Evolutionary conservation across 2,329 filamentous ascomycete species (phyloP).

Genomic region (Bipolaris oryzae): DNA sequence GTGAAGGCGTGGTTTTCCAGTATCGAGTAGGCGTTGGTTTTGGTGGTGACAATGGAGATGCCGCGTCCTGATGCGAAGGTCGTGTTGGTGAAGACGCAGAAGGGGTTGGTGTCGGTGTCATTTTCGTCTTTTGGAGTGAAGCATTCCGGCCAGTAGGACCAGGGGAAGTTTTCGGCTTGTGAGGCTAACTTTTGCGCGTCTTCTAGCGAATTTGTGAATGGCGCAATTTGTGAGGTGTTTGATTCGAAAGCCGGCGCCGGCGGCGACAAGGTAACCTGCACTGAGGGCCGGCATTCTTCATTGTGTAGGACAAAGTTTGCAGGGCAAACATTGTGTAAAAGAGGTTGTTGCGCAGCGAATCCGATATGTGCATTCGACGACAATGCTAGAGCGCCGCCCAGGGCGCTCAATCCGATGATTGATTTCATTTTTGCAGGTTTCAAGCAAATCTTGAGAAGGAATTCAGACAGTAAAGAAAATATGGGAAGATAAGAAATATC

Average conservation of each 20-base stretch:
- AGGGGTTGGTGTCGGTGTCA: constrained; percentile 27
- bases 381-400: constrained; percentile 29
- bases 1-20: constrained; percentile 39
- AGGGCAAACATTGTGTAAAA: constrained; percentile 34
- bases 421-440: constrained; percentile 26
- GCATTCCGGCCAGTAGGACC: constrained; percentile 44
- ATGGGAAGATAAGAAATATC: neutral
- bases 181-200: constrained; percentile 31
- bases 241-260: constrained; percentile 18
- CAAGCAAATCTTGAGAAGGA: neutral
- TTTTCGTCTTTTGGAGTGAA: constrained; percentile 37
- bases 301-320: constrained; percentile 31
- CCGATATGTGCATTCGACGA: constrained; percentile 25
- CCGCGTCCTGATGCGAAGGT: constrained; percentile 40
- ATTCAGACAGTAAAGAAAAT: neutral
- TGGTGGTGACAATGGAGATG: constrained; percentile 39
- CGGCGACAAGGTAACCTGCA: constrained; percentile 6
- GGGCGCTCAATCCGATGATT: constrained; percentile 25
- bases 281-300: constrained; percentile 31
- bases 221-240: constrained; percentile 26
- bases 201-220: constrained; percentile 20
- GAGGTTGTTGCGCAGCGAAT: constrained; percentile 26
- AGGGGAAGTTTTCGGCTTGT: constrained; percentile 32
- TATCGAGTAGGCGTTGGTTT: constrained; percentile 34
- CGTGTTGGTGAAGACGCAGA: constrained; percentile 41